Evolutionary conservation across 2,329 filamentous ascomycete genomes (phyloP).

Genomic region (Colletotrichum brevisporum): DNA sequence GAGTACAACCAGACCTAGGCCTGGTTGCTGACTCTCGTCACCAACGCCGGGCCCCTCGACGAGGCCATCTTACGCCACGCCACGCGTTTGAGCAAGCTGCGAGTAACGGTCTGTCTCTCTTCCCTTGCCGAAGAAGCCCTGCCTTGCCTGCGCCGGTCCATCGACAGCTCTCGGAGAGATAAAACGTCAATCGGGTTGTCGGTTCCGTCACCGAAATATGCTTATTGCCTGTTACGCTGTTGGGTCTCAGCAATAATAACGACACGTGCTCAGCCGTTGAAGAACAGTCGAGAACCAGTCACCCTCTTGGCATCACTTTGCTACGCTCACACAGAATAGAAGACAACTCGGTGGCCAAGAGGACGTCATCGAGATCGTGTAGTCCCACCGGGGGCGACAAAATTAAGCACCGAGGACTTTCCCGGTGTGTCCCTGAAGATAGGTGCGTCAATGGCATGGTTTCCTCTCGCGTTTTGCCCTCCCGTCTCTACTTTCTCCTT

Average conservation of each 20-base stretch:
- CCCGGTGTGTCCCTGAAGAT: neutral
- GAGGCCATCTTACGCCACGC: slow-evolving; percentile 40
- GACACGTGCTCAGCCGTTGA: slow-evolving; percentile 31
- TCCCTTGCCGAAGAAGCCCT: slow-evolving; percentile 7
- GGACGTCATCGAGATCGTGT: neutral
- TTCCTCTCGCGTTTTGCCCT: neutral
- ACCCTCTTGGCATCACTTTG: too few relatives aligned
- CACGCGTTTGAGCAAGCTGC: slow-evolving; percentile 38
- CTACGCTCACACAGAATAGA: slow-evolving; percentile 15
- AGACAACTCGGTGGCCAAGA: neutral
- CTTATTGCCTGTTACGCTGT: slow-evolving; percentile 30
- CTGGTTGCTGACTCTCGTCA: slow-evolving; percentile 18
- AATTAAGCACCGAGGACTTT: neutral
- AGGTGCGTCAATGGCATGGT: slow-evolving; percentile 12
- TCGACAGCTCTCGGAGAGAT: slow-evolving; percentile 53
- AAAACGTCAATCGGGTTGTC: slow-evolving; percentile 34
- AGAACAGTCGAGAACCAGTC: slow-evolving; percentile 25
- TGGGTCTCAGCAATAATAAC: slow-evolving; percentile 17
- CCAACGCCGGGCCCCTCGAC: slow-evolving; percentile 14
- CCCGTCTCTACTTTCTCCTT: neutral
- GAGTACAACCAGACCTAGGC: slow-evolving; percentile 16
- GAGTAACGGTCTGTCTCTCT: slow-evolving; percentile 27
- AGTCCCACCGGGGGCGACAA: neutral
- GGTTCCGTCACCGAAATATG: slow-evolving; percentile 37
- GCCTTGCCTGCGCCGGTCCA: slow-evolving; percentile 39